Base-by-base conservation (phyloP, 768 basidiomycete species). In the Gloeopeniophorella convolvens region DNA sequence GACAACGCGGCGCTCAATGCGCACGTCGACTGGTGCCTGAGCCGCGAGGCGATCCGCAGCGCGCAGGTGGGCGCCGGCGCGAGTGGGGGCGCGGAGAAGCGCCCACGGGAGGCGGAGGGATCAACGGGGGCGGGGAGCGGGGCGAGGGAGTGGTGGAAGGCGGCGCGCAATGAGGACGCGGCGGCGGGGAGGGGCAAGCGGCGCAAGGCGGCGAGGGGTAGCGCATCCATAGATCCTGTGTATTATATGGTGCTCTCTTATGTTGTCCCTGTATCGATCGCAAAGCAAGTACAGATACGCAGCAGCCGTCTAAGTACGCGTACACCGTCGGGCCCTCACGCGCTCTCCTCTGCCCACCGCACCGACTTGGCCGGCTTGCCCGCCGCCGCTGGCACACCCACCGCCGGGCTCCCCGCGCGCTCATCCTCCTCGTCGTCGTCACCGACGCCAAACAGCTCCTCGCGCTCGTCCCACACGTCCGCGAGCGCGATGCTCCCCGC, bases 11-110 rank as follows among this genome's bases (percentile, higher is more conserved):
- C 77, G 4, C 66, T 96, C 28, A 95, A 96, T 62, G 72, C 78
- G n/a, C 92, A 96, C 60, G 74, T 96, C 36, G 92, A 96, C 65
- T 86, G 83, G 60, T 96, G 93, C 61, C 65, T 96, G 43, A 93
- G 88, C 63, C 78, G 80, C 50, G 78, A 76, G 20, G 85, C 80
- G 2, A 92, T 95, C 54, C 68, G 76, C 51, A 77, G 87, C 59
- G 87, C 87, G 0, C 85, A 86, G 48, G 61, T 58, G 0, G 60
- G 62, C 45, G 62, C 62, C 4, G 56, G 50, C 28, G 20, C 26
- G 51, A 26, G 21, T 11, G 34, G 37, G 28, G n/a, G n/a, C n/a
- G n/a, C 45, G 18, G 27, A 48, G n/a, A 12, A 48, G 23, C 11
- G 15, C 35, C 11, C 34, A 48, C 23, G 24, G 12, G 5, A 12